A percentile compares a stretch with the other conserved stretches of the same genome.
phyloP scores from a whole-genome alignment of 495 filamentous ascomycete genomes.

The Ramalina intermedia region DNA sequence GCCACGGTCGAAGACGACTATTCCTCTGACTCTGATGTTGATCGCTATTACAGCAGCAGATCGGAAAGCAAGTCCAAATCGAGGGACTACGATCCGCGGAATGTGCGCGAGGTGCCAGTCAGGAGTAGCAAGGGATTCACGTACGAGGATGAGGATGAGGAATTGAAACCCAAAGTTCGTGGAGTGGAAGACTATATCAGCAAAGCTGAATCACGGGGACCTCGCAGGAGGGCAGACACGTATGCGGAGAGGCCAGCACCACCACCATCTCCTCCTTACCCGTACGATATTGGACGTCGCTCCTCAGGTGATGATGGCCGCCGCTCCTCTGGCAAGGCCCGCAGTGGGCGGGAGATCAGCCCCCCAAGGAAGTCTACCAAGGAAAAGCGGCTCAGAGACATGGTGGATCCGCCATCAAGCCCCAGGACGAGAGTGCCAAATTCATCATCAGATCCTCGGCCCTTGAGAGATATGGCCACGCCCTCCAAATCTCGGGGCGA shows the following conservation, averaged over 20 bases:
- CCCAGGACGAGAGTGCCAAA: slow-evolving; percentile 6
- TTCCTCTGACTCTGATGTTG: slow-evolving; percentile 18
- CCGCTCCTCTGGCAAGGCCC: slow-evolving; percentile 3
- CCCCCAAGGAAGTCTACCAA: slow-evolving; percentile 10
- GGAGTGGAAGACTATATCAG: slow-evolving; percentile 27
- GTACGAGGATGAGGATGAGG: slow-evolving; percentile 12
- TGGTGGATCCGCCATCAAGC: slow-evolving; percentile 8
- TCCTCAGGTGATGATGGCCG: slow-evolving; percentile 4
- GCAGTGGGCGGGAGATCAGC: slow-evolving; percentile 7
- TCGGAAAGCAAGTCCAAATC: slow-evolving; percentile 7
- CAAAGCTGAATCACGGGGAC: slow-evolving; percentile 5
- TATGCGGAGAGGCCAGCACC: slow-evolving; percentile 4
- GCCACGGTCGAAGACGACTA: slow-evolving; percentile 19
- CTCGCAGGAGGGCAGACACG: slow-evolving; percentile 7
- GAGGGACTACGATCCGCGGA: slow-evolving; percentile 10
- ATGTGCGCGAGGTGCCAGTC: slow-evolving; percentile 3
- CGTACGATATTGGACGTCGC: slow-evolving; percentile 1
- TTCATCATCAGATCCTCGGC: slow-evolving; percentile 8
- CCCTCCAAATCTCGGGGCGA: slow-evolving; percentile 7
- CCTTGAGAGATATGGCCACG: slow-evolving; percentile 1
- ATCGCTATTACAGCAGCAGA: slow-evolving; percentile 1
- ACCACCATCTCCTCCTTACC: slow-evolving; percentile 4
- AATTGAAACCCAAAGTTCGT: slow-evolving; percentile 17
- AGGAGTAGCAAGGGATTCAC: slow-evolving; percentile 10
- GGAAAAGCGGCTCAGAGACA: slow-evolving; percentile 9